A percentile compares a stretch with the other conserved stretches of the same genome.
Evolutionary conservation across 441 rosid species (phyloP).

Genomic region (Erodium moschatum): DNA sequence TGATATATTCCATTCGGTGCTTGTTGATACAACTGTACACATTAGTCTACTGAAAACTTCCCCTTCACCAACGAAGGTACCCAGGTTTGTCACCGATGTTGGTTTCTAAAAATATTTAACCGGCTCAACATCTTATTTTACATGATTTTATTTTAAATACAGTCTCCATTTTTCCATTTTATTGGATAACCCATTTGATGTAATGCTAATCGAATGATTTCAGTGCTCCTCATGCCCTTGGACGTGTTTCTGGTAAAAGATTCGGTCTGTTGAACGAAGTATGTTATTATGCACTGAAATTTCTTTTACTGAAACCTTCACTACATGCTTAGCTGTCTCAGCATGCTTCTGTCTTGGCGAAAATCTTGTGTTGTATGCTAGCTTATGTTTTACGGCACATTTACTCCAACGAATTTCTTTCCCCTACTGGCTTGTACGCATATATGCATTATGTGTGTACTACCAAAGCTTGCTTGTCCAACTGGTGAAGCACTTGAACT

Average conservation of each 20-base stretch:
- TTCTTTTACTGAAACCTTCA: neutral
- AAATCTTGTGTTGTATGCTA: neutral
- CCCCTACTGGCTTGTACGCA: too few species aligned
- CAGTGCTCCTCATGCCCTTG: slow-evolving; percentile 35
- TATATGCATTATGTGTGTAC: too few species aligned
- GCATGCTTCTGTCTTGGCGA: slow-evolving; percentile 3
- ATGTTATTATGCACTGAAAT: slow-evolving; percentile 22
- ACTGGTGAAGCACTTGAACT: too few species aligned
- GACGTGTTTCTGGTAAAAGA: slow-evolving; percentile 33
- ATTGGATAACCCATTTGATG: neutral
- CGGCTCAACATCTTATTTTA: neutral
- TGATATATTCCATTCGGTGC: slow-evolving; percentile 71
- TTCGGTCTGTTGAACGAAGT: slow-evolving; percentile 44
- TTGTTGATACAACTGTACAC: slow-evolving; percentile 74
- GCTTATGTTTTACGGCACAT: slow-evolving; percentile 4
- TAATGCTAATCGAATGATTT: too few species aligned
- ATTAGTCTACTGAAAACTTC: slow-evolving; percentile 48
- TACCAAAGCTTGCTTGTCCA: too few species aligned
- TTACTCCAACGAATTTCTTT: too few species aligned
- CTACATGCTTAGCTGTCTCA: neutral
- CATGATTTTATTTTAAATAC: neutral
- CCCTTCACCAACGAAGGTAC: slow-evolving; percentile 16
- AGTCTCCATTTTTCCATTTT: neutral
- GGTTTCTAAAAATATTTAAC: neutral
- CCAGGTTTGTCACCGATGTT: slow-evolving; percentile 7